Percentiles rank a stretch among this genome's conserved stretches.
phyloP scores from a whole-genome alignment of 352 stramenopile species.

The Phytophthora macrochlamydospora region DNA sequence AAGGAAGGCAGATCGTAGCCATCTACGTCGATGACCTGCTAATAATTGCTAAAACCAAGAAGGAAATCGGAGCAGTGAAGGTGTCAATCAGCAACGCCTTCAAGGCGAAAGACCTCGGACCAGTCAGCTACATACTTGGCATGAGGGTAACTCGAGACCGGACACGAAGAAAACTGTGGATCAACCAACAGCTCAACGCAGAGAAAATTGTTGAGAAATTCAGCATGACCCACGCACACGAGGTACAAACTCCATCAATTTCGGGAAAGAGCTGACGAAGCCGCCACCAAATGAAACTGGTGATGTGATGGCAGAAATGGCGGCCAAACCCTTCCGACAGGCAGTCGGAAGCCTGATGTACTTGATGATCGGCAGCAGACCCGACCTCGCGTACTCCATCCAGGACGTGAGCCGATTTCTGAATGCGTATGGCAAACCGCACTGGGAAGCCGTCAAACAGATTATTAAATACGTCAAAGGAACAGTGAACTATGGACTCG shows the following conservation, averaged over 20 bases:
- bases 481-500: background rate
- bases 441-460: background rate
- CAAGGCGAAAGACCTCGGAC: conserved; percentile 13
- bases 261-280: conserved; percentile 4
- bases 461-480: background rate
- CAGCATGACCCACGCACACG: conserved; percentile 12
- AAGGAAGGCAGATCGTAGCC: background rate
- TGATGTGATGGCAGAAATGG: conserved; percentile 10
- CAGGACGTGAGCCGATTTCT: background rate
- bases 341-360: conserved; percentile 27
- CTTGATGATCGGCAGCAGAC: conserved; percentile 22
- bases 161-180: conserved; percentile 6
- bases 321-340: conserved; percentile 17
- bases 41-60: background rate
- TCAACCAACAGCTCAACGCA: conserved; percentile 6
- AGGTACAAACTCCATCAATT: background rate
- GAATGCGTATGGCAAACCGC: background rate
- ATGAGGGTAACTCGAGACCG: conserved; percentile 10
- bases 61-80: background rate
- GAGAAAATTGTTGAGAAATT: conserved; percentile 13
- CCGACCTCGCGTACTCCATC: conserved; percentile 1
- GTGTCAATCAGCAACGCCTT: conserved; percentile 9
- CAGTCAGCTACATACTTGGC: conserved; percentile 11
- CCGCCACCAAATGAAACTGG: background rate
- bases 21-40: background rate